phyloP scores from a whole-genome alignment of 495 filamentous ascomycete species.

The Choiromyces venosus region DNA sequence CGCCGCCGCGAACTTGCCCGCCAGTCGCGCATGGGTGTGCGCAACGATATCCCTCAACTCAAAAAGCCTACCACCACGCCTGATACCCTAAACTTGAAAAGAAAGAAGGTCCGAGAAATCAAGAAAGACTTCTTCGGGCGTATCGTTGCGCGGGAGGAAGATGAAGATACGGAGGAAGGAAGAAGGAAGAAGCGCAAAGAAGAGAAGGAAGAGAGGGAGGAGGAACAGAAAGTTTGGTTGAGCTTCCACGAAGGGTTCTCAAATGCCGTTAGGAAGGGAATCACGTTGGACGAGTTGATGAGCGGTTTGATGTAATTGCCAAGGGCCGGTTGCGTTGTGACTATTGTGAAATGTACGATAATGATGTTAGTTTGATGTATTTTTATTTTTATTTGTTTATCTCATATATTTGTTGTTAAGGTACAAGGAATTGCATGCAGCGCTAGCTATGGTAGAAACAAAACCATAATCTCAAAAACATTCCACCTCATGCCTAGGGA shows the following conservation, averaged over 20 bases:
- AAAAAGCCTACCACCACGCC: conserved; percentile 41
- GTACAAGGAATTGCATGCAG: no score
- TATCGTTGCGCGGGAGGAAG: conserved; percentile 36
- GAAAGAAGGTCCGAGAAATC: conserved; percentile 44
- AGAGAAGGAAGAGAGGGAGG: conserved; percentile 47
- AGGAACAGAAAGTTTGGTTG: conserved; percentile 69
- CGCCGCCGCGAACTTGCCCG: conserved; percentile 56
- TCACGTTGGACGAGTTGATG: conserved; percentile 80
- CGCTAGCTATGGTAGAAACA: no score
- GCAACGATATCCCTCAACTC: conserved; percentile 33
- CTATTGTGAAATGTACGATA: neutral
- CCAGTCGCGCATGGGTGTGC: conserved; percentile 51
- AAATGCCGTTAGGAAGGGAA: conserved; percentile 90
- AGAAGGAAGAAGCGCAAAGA: conserved; percentile 37
- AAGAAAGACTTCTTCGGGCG: conserved; percentile 80
- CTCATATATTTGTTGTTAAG: no score
- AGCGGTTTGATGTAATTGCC: conserved; percentile 49
- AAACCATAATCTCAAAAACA: no score
- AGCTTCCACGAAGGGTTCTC: conserved; percentile 94
- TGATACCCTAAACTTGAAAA: conserved; percentile 46
- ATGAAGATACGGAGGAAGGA: conserved; percentile 42
- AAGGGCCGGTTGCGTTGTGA: conserved; percentile 18
- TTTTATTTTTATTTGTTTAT: neutral
- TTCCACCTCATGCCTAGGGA: no score
- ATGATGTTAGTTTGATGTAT: neutral